Evolutionary conservation across 1,284 basidiomycete genomes (phyloP).

Genomic region (Pseudozyma sp.): DNA sequence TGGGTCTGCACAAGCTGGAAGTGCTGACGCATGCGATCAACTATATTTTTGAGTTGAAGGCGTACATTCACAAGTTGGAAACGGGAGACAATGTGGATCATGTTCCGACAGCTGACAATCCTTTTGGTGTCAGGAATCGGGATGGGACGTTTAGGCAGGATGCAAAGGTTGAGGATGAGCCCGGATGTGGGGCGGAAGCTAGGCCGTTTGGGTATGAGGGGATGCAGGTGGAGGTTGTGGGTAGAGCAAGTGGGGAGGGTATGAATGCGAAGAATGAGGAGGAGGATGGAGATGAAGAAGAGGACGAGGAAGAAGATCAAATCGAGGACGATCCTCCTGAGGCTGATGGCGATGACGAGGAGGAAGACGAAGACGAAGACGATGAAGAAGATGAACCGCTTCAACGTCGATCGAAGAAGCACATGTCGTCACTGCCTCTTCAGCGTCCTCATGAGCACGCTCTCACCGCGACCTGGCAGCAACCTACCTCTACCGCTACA

Average conservation of each 20-base stretch:
- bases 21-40: conserved; percentile 64
- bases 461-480: too few species aligned
- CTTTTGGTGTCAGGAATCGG: conserved; percentile 32
- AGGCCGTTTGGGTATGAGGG: conserved; percentile 4
- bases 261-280: not conserved
- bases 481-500: not conserved
- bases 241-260: not conserved
- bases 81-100: conserved; percentile 31
- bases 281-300: conserved; percentile 21
- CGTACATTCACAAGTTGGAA: conserved; percentile 53
- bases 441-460: too few species aligned
- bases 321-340: conserved; percentile 28
- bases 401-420: conserved; percentile 28
- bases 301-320: conserved; percentile 37
- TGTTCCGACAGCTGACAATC: conserved; percentile 47
- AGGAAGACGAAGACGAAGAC: conserved; percentile 20
- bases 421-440: conserved; percentile 14
- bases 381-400: conserved; percentile 47
- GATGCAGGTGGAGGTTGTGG: not conserved
- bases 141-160: conserved; percentile 33
- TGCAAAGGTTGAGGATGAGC: conserved; percentile 42
- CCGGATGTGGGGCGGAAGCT: conserved; percentile 11
- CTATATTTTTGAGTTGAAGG: conserved; percentile 63
- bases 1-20: conserved; percentile 62
- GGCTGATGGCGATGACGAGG: conserved; percentile 28